Base-by-base conservation (phyloP, 2,329 filamentous ascomycete genomes). In the Colletotrichum brevisporum region DNA sequence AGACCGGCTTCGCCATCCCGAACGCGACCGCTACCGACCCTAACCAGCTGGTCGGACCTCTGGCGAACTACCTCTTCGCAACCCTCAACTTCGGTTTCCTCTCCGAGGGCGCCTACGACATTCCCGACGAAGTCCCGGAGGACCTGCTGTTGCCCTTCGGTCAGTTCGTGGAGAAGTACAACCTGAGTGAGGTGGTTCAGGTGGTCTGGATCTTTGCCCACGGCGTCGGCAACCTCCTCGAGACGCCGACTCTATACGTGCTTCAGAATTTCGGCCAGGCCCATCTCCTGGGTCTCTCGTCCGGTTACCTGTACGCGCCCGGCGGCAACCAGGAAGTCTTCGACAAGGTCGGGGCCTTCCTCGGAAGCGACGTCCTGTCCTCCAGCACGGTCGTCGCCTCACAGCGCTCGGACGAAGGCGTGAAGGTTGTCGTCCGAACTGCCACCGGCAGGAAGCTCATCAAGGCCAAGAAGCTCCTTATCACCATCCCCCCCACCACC, bases 171-270 rank as follows among this genome's bases (percentile, higher is more conserved):
- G 26, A 48, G 12, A 70, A 70, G 63, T 57, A 70, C 47, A 68
- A 68, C 26, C 39, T 70, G 39, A 51, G 52, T 13, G 63, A 67
- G 6, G 64, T 50, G 2, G 63, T 70, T 4, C 67, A 24, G 10
- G 71, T 77, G 10, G 74, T 82, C 8, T 80, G 75, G 67, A 68
- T 66, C 6, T 81, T 78, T 51, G 76, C 78, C n/a, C 76, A 81
- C 48, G 82, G 80, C 13, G 70, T 81, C 2, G 83, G 82, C 5
- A 80, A 84, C 67, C 71, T 83, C 5, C 73, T 83, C 10, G 75
- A 77, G 6, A 72, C 78, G 21, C 79, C 81, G 2, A 78, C 80
- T 0, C 56, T 85, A 3, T 83, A 84, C 69, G 73, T 82, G 6
- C 72, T 84, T 48, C 80, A 83, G 69, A 73, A 73, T 45, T 74